Conservation (phyloP, 352 stramenopile species). For the Pythium graminicola region DNA sequence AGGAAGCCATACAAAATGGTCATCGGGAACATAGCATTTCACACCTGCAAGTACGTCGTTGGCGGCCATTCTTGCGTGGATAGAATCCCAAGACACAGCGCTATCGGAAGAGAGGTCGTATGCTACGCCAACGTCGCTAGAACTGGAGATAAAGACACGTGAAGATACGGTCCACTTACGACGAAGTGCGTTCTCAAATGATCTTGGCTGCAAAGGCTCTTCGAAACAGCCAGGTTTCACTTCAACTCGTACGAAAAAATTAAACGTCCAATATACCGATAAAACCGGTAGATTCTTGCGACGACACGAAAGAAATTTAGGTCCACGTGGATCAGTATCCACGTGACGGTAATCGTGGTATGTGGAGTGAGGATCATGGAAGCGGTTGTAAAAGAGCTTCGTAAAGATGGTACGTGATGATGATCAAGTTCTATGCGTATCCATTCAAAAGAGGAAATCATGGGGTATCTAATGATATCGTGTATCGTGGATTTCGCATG, state of each 20-base stretch:
- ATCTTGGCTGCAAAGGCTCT: not conserved
- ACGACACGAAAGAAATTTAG: too few relatives aligned
- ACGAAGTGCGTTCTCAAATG: too few relatives aligned
- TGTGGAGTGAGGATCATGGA: constrained; percentile 47
- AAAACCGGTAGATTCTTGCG: too few relatives aligned
- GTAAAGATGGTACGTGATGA: constrained; percentile 57
- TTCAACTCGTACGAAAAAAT: constrained; percentile 22
- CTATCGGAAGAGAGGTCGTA: not conserved
- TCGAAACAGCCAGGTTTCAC: constrained; percentile 12
- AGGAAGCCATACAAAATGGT: constrained; percentile 68
- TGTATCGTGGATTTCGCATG: not conserved
- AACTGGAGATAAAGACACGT: not conserved
- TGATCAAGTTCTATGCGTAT: not conserved
- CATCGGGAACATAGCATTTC: constrained; percentile 82
- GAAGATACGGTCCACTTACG: not conserved
- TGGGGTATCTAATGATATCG: not conserved
- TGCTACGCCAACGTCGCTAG: not conserved
- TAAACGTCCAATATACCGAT: constrained; percentile 5
- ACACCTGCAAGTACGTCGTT: constrained; percentile 28
- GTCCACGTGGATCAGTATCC: not conserved
- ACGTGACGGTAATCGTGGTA: not conserved
- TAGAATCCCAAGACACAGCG: not conserved
- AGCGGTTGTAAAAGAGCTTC: constrained; percentile 58
- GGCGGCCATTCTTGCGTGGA: constrained; percentile 10
- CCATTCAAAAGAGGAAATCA: not conserved